Conservation (phyloP, 2,329 filamentous ascomycete genomes). For the Sarocladium strictum region DNA sequence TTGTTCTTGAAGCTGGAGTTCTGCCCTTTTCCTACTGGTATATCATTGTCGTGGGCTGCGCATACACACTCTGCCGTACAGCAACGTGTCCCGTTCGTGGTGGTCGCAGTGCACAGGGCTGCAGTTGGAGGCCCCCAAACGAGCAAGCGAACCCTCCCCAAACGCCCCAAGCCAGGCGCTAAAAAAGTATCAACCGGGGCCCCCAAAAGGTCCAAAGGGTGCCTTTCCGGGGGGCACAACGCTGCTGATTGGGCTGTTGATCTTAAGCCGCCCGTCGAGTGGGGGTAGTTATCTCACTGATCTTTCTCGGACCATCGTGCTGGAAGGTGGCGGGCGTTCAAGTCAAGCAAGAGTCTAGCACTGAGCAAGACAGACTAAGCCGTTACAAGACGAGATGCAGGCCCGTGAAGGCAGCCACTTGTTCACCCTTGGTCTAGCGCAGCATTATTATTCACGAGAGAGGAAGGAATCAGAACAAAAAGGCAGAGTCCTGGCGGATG, state of each 20-base stretch:
- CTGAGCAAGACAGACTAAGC: background rate
- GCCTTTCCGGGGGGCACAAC: background rate
- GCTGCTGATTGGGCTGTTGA: background rate
- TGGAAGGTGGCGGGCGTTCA: background rate
- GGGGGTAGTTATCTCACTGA: background rate
- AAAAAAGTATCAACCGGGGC: background rate
- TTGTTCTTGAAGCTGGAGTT: too few relatives aligned
- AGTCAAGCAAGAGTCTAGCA: background rate
- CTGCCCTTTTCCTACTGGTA: too few relatives aligned
- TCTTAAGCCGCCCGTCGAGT: background rate
- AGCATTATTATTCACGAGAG: background rate
- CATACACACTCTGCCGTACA: background rate
- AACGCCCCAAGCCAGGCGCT: background rate
- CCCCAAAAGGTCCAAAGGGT: background rate
- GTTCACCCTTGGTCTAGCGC: background rate
- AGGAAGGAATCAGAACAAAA: background rate
- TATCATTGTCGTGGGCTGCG: background rate
- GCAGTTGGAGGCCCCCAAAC: background rate
- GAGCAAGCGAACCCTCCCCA: background rate
- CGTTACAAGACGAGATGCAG: background rate
- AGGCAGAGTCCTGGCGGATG: background rate
- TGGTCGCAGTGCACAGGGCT: background rate
- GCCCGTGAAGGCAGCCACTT: background rate
- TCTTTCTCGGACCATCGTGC: background rate
- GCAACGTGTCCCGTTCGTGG: conserved; percentile 8